Base-by-base conservation (phyloP, 2,329 filamentous ascomycete species). In the Geosmithia morbida region DNA sequence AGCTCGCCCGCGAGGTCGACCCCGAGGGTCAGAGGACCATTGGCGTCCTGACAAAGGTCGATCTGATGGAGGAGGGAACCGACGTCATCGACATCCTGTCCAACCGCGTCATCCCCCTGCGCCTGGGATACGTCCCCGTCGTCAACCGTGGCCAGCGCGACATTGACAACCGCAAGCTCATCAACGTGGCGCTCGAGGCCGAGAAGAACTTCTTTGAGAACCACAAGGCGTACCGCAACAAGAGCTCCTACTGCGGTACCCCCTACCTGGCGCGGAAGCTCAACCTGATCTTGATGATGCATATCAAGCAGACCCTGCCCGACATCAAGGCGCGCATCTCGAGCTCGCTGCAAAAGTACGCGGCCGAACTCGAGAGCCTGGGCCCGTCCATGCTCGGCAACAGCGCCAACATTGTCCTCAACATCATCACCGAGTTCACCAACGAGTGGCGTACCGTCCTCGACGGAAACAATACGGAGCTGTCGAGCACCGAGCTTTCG, bases 211-310 rank as follows among this genome's bases (percentile, higher is more conserved):
- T 95, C 66, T 98, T 98, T 63, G 92, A 98, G 59, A 90, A 90
- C 66, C 92, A 98, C 77, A 94, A 94, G 70, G 90, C 92, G 33
- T 98, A 98, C 68, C 79, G 89, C 51, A 98, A 97, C 70, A 98
- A 98, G 80, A 89, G 87, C 61, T 86, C 89, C 6, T 98, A 98
- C 74, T 98, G 92, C 66, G 92, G 92, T 64, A 98, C 92, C 2
- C 92, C 92, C 3, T 98, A 98, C 61, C 74, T 98, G 50, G 92
- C 92, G 3, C 82, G 90, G 56, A 98, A 98, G 69, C 79, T 98
- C 51, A 98, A 98, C 68, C 74, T 98, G 59, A 97, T 98, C 61
- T 77, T 98, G 56, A 97, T 98, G 90, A 98, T 98, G 92, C 92
- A 98, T 72, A 98, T 98, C 73, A 98, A 98, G 70, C 90, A 98